Conservation (phyloP, 2,329 filamentous ascomycete genomes). For the Fusarium continuum region DNA sequence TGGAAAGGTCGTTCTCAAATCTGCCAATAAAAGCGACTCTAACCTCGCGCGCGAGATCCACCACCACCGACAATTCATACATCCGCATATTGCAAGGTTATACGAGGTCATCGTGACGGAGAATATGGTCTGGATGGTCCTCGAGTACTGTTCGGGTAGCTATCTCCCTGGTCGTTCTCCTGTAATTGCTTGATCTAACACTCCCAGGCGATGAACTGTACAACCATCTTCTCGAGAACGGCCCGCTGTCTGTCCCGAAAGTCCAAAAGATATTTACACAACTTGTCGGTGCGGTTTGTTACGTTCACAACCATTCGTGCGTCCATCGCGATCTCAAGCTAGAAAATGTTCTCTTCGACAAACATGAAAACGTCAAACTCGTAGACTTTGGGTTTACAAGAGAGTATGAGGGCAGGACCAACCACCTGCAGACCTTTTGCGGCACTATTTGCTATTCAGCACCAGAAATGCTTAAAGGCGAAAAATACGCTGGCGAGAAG, state of each 20-base stretch:
- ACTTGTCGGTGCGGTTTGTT: constrained; percentile 91
- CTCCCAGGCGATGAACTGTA: constrained; percentile 89
- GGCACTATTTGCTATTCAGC: constrained; percentile 98
- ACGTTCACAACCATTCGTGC: constrained; percentile 94
- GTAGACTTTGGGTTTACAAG: constrained; percentile 98
- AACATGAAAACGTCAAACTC: constrained; percentile 95
- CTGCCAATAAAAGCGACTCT: constrained; percentile 92
- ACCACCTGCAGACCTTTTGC: constrained; percentile 96
- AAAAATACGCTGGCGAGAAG: constrained; percentile 97
- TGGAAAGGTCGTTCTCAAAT: constrained; percentile 92
- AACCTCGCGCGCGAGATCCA: constrained; percentile 98
- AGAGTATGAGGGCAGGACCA: constrained; percentile 95
- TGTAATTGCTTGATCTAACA: constrained; percentile 38
- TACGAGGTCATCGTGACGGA: constrained; percentile 99
- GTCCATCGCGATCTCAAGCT: constrained; percentile 97
- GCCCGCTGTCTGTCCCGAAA: constrained; percentile 82
- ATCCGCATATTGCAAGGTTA: constrained; percentile 94
- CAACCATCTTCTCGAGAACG: constrained; percentile 90
- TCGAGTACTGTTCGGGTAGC: constrained; percentile 93
- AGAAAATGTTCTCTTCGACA: constrained; percentile 90
- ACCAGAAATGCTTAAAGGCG: constrained; percentile 97
- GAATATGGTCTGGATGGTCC: constrained; percentile 90
- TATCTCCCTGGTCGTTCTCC: background rate
- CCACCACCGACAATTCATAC: constrained; percentile 96
- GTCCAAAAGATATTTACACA: constrained; percentile 97